Base-by-base conservation (phyloP, 148 eudicot genomes). In the Oxyria digyna region DNA sequence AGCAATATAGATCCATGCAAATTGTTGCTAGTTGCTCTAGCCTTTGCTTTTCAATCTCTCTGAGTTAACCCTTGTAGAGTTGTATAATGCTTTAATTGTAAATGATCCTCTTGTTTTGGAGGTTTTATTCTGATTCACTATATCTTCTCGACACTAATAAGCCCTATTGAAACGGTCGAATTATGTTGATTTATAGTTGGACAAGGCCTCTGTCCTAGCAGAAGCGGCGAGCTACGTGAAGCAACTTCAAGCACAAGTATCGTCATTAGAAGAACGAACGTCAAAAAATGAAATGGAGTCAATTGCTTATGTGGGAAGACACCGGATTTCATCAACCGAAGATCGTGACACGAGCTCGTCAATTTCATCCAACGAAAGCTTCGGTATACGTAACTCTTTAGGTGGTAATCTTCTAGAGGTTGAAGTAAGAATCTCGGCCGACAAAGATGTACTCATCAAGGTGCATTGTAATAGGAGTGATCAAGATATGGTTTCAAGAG, bases 131-230 rank as follows among this genome's bases (percentile, higher is more conserved):
- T n/a, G n/a, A n/a, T n/a, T n/a, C n/a, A n/a, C n/a, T n/a, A n/a
- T n/a, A n/a, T n/a, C n/a, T n/a, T n/a, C n/a, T n/a, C n/a, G n/a
- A n/a, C n/a, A n/a, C n/a, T n/a, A n/a, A n/a, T n/a, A n/a, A n/a
- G n/a, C n/a, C n/a, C n/a, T n/a, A n/a, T n/a, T n/a, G n/a, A n/a
- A n/a, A n/a, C 13, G n/a, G n/a, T 43, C 13, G 12, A 8, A 43
- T 17, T 43, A 43, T 35, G 38, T 35, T 45, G 50, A 45, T 66
- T 2, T 6, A 15, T 42, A 81, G 84, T 67, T 81, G 84, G 87
- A 84, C 69, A 81, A 81, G 67, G 82, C 79, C 54, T 70, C 85
- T 20, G 71, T 81, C 18, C 71, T 84, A 1, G 77, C 67, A 62
- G 76, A 73, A 29, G 83, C 87, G 0, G 62, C 69, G 1, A 73